Base-by-base conservation (phyloP, 805 yeast genomes). In the Wickerhamomyces alni region DNA sequence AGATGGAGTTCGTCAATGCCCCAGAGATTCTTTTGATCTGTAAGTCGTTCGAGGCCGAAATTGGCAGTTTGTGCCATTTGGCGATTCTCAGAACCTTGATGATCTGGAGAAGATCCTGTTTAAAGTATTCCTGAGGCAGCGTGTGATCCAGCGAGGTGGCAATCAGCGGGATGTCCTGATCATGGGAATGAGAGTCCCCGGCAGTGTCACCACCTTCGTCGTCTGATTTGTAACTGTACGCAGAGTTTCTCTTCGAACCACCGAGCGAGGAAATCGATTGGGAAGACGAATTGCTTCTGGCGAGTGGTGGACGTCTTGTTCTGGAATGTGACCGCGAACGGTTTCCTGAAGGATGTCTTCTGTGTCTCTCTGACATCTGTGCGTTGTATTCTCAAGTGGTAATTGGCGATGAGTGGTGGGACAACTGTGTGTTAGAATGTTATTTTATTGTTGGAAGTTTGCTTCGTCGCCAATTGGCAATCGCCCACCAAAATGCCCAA, bases 1-100 rank as follows among this genome's bases (percentile, higher is more conserved):
- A 93, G 39, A 91, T 84, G 26, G 89, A 82, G 59, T 93, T 93
- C 17, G 98, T 93, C 58, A 93, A 71, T 0, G 99, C 99, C 17
- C 99, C 98, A 28, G 86, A 76, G 36, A 93, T 87, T 47, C 96
- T 72, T 30, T 63, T 68, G 17, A 89, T 59, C 17, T 62, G 67
- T 30, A 91, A 59, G 29, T 66, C 61, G 17, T 65, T 66, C 16
- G 72, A 59, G 8, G 66, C 46, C 53, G 52, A 50, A 18, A 18
- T 51, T 46, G 58, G 54, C 16, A 70, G 38, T 48, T 65, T 46
- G 51, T 80, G 76, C 99, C 99, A 93, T 59, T 83, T 82, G 26
- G 87, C 74, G 32, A 93, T 77, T 40, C 71, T 70, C 42, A 93
- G 63, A 8, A 72, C 67, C 48, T 81, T 80, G 26, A 82, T 58